Base-by-base conservation (phyloP, 768 basidiomycete species). In the Macrolepiota albuminosa region DNA sequence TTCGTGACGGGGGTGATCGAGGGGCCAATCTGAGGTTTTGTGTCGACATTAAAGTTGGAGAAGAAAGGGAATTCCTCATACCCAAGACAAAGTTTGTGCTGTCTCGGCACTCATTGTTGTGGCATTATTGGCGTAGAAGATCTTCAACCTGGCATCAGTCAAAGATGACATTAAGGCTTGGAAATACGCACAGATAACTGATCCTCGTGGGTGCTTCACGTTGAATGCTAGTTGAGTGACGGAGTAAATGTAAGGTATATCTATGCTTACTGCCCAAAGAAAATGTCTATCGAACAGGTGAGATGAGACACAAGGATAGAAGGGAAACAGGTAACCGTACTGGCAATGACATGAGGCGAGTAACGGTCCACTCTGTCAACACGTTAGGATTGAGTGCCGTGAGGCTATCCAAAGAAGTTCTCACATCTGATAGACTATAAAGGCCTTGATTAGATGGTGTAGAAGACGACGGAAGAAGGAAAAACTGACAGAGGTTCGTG, bases 261-360 rank as follows among this genome's bases (percentile, higher is more conserved):
- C 7, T 1, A 37, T 53, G 50, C 73, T 67, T 56, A 74, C 72
- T 91, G 90, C 6, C 89, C 89, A 67, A 78, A 91, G 76, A 91
- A 89, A n/a, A 90, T 83, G 63, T 82, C 87, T 85, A 57, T 42
- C 53, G 67, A 63, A 45, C 46, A 54, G 43, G 31, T 52, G 55
- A 54, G 58, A 48, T 10, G 16, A 26, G 7, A 24, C n/a, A 13
- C 13, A 26, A 42, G 18, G 1, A 7, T 7, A 11, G 3, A n/a
- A 24, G 18, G 1, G 9, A 39, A 58, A 36, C 14, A n/a, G 39
- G 26, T 33, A 5, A 10, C 78, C 86, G 46, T 56, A 88, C 86
- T 86, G 47, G 87, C 85, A 61, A 90, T 87, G 57, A 89, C 88
- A 65, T 90, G 88, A 34, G 88, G 88, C 8, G 87, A 85, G 70